Evolutionary conservation across 202 grass and related monocot species (phyloP), one percentile per base, ranked within the genome.

Genomic region (Dendrocalamus latiflorus): DNA sequence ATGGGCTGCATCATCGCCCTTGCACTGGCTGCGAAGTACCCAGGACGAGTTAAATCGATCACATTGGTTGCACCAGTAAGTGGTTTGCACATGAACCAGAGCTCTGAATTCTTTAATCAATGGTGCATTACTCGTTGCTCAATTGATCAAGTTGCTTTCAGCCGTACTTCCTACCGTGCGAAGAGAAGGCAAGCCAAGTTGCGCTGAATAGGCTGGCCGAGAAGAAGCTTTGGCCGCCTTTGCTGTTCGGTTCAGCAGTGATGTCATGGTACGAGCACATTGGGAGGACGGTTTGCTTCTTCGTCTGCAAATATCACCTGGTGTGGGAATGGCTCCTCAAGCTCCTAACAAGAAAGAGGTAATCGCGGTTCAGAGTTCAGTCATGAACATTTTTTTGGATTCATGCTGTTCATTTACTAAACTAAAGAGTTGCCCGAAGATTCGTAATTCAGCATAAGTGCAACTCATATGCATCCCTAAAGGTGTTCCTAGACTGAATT

Each of bases 231-330:
- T 98, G 95, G 95, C 95, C 95, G 33, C 95, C 95, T 9, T 3
- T 90, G 65, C 67, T 86, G 8, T 95, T 95, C 37, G 92, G 80
- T 0, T 88, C 92, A 0, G 86, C 95, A 16, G 89, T 95, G 37
- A 98, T 98, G 95, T 91, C 95, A 26, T 95, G 92, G 95, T 98
- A 98, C 80, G 95, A 98, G 84, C 95, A 98, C 86, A 63, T 98
- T 25, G 92, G 95, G 0, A 88, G 95, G 75, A 93, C 92, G 2
- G 79, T 95, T 12, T 95, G 92, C 88, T 72, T 95, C 57, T 5
- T 93, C 44, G 20, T 90, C 64, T 98, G 95, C 87, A 90, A 59
- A 90, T 85, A 95, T 65, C 95, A 98, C 80, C 88, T 43, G 45
- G 8, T 78, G 0, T 98, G 90, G 95, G 92, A 98, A 58, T 69